Base-by-base conservation (phyloP, 2,329 filamentous ascomycete species). In the Calonectria hawksworthii region DNA sequence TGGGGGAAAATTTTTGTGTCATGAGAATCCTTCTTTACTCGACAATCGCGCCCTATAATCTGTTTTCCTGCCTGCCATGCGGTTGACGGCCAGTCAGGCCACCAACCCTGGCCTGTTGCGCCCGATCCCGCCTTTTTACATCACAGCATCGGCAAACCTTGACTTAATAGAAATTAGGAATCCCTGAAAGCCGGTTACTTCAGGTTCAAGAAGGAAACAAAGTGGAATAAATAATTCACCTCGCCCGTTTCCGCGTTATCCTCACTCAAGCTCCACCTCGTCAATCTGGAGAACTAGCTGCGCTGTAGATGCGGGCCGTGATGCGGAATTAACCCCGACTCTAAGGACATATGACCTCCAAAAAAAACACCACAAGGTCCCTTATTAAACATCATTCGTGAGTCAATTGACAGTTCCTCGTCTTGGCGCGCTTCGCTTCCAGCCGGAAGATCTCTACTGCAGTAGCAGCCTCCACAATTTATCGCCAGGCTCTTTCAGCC, bases 221-320 rank as follows among this genome's bases (percentile, higher is more conserved):
- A 11, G 11, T 11, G 10, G 9, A n/a, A 41, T n/a, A 26, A 7
- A 23, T 30, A 9, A 28, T 21, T 9, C 23, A 28, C 38, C 56
- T 14, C 34, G n/a, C 14, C 34, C 36, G 26, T 14, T 63, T 26
- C 56, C 56, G 56, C 56, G 36, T 38, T 41, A 63, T 21, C n/a
- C 56, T 61, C 56, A 14, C 23, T 28, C 13, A 61, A 34, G 13
- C n/a, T 41, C 56, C 56, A 63, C 56, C 61, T 65, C 30, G 41
- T 65, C 41, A 65, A 65, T 65, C 61, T 50, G 61, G 61, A 38
- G 61, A 65, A 65, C 61, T 65, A 32, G 41, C 23, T 65, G 61
- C 41, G 61, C 26, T 50, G 61, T n/a, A 65, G 32, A 34, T 65
- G 61, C 41, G 61, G 41, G 41, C 61, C 14, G 41, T 30, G 14